Evolutionary conservation across 73 alveolate species (phyloP).

Genomic region (Uronychia binucleata): DNA sequence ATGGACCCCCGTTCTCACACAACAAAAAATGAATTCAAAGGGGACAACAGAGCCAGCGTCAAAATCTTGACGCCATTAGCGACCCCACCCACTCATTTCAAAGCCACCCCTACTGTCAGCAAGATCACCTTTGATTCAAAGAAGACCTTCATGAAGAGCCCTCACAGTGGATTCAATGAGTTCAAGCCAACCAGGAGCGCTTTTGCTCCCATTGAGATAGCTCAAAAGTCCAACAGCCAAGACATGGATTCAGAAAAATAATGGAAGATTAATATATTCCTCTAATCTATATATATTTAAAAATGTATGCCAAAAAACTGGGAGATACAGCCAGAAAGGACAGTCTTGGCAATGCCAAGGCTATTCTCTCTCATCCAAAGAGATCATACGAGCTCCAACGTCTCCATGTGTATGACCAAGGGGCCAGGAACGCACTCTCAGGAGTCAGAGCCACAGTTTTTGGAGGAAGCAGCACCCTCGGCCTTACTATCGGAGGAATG

Average conservation of each 20-base stretch:
- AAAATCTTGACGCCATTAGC: background rate
- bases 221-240: too few species aligned
- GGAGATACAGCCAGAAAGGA: background rate
- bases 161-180: background rate
- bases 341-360: background rate
- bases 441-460: slow-evolving; percentile 51
- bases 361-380: background rate
- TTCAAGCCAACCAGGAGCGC: background rate
- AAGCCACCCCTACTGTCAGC: too few species aligned
- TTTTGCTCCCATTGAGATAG: background rate
- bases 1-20: background rate
- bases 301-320: background rate
- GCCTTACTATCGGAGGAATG: slow-evolving; percentile 46
- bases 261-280: too few species aligned
- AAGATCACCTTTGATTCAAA: background rate
- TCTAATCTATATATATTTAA: background rate
- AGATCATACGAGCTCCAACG: slow-evolving; percentile 43
- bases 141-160: background rate
- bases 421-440: slow-evolving; percentile 34
- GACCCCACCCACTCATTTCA: background rate
- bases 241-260: too few species aligned
- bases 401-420: slow-evolving; percentile 46
- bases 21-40: background rate
- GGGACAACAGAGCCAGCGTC: background rate
- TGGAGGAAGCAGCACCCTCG: slow-evolving; percentile 61